These are phyloP conservation scores for Kernera saxatilis DNA, from an alignment of 345 rosid genomes.

Conservation along the genomic window DNA sequence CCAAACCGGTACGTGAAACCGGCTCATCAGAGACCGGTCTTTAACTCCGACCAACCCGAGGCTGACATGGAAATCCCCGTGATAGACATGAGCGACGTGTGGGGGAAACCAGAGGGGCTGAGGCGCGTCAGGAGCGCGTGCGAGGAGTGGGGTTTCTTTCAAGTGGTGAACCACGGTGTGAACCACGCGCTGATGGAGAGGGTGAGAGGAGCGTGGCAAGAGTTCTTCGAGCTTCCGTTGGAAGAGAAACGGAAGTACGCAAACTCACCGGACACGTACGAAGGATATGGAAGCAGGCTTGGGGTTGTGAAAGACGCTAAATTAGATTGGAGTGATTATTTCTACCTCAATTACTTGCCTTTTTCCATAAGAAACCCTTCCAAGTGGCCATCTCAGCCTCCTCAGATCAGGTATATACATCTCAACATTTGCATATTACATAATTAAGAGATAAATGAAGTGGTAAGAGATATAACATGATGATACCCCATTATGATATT, in stretches of 20 bases:
- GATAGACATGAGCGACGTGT: constrained; percentile 42
- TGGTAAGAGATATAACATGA: no score
- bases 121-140: constrained; percentile 46
- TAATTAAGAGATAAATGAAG: not conserved
- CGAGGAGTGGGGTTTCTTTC: constrained; percentile 88
- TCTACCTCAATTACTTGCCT: constrained; percentile 69
- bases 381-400: constrained; percentile 77
- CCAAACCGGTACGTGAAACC: constrained; percentile 71
- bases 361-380: constrained; percentile 34
- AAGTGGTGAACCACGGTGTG: constrained; percentile 88
- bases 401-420: constrained; percentile 54
- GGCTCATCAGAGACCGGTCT: constrained; percentile 39
- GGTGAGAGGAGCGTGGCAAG: constrained; percentile 53
- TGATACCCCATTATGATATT: no score
- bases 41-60: not conserved
- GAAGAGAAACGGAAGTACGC: constrained; percentile 60
- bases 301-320: constrained; percentile 77
- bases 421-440: not conserved
- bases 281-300: constrained; percentile 88
- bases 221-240: constrained; percentile 68
- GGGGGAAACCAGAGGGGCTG: constrained; percentile 24
- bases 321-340: constrained; percentile 96
- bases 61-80: constrained; percentile 45
- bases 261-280: constrained; percentile 75
- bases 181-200: constrained; percentile 45